Conservation (phyloP, 225 moss, liverwort and hornwort species). For the Bryoerythrophyllum caledonicum region DNA sequence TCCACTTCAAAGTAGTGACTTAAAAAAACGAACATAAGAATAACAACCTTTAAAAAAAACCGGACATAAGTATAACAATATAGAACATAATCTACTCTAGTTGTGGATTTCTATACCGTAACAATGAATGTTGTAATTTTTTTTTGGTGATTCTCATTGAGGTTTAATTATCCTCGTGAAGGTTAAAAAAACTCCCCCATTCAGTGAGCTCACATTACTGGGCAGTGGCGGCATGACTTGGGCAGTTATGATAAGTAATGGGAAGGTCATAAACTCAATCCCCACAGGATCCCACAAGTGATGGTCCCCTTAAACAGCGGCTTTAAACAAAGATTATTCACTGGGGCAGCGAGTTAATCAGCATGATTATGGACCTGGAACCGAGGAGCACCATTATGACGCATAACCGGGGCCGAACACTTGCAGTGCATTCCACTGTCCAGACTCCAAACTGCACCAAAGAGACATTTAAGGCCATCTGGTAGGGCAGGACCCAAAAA, state of each 20-base stretch:
- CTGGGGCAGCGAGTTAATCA: not conserved
- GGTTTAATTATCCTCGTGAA: too few relatives aligned
- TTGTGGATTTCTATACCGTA: too few relatives aligned
- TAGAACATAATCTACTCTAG: too few relatives aligned
- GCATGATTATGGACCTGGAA: not conserved
- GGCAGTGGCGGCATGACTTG: not conserved
- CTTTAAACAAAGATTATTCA: conserved; percentile 1
- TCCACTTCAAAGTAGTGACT: too few relatives aligned
- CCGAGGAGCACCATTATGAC: not conserved
- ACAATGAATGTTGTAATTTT: too few relatives aligned
- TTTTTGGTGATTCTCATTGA: too few relatives aligned
- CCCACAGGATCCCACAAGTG: not conserved
- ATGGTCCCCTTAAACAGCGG: conserved; percentile 15
- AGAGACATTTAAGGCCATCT: not conserved
- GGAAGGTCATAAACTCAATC: conserved; percentile 16
- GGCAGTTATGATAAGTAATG: not conserved
- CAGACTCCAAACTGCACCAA: not conserved
- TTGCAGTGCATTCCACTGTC: not conserved
- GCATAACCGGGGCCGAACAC: not conserved
- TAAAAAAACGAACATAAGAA: too few relatives aligned
- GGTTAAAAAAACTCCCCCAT: too few relatives aligned
- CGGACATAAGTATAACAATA: too few relatives aligned
- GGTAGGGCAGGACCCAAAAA: not conserved
- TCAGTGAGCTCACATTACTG: not conserved
- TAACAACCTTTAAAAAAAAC: too few relatives aligned